phyloP scores from a whole-genome alignment of 1,284 basidiomycete species.

The Apiotrichum porosum region DNA sequence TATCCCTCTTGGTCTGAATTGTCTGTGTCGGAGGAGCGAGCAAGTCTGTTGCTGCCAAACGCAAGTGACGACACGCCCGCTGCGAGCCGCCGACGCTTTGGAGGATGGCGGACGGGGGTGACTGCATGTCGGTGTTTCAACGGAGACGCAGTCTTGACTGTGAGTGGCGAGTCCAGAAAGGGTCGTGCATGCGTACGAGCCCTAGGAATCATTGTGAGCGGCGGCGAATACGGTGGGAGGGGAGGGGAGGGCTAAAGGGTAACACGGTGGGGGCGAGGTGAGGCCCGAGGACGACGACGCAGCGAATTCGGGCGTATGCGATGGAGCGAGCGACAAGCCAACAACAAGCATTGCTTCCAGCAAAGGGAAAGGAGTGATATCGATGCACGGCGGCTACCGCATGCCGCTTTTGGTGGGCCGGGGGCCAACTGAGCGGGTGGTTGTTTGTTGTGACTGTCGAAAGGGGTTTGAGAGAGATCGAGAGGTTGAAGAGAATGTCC shows the following conservation, averaged over 20 bases:
- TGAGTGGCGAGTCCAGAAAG: constrained; percentile 22
- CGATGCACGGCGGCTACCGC: neutral
- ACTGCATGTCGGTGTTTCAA: constrained; percentile 27
- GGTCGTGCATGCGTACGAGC: constrained; percentile 5
- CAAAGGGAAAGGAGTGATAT: neutral
- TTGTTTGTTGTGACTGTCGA: no score
- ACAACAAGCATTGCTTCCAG: neutral
- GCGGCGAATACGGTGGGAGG: neutral
- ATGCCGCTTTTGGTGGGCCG: no score
- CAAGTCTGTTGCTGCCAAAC: neutral
- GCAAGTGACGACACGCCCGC: constrained; percentile 24
- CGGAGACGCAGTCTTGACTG: constrained; percentile 19
- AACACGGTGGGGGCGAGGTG: no score
- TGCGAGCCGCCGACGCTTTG: constrained; percentile 34
- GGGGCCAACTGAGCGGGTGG: no score
- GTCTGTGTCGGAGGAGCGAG: constrained; percentile 12
- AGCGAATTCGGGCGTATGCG: no score
- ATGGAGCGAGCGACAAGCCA: neutral
- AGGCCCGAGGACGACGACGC: no score
- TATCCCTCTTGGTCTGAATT: constrained; percentile 2
- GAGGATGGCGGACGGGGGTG: constrained; percentile 19
- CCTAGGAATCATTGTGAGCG: constrained; percentile 2
- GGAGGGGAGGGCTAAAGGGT: no score
- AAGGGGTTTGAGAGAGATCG: no score
- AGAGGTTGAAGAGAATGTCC: neutral